Evolutionary conservation across 2,329 filamentous ascomycete genomes (phyloP).

Genomic region (Zasmidium angulare): DNA sequence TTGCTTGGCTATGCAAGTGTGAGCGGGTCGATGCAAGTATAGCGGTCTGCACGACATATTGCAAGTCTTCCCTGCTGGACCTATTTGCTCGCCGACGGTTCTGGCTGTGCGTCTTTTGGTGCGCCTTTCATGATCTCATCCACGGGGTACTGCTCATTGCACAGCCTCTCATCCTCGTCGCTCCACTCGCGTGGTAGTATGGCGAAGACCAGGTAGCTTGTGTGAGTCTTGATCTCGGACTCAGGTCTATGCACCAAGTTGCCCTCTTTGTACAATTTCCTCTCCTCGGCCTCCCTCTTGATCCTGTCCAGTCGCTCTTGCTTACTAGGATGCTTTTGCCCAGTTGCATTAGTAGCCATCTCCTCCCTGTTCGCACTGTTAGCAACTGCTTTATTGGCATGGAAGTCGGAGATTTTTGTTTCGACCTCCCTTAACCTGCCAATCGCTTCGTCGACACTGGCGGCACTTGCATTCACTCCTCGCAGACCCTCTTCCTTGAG

Average conservation of each 20-base stretch:
- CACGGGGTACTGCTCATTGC: conserved; percentile 20
- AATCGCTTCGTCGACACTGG: conserved; percentile 77
- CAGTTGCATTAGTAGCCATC: conserved; percentile 5
- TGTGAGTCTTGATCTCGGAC: conserved; percentile 89
- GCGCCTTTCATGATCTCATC: conserved; percentile 20
- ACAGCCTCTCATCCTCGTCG: conserved; percentile 70
- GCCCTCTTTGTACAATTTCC: conserved; percentile 71
- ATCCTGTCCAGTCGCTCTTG: conserved; percentile 32
- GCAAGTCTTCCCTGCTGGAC: background rate
- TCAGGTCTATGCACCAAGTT: conserved; percentile 78
- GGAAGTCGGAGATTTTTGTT: conserved; percentile 64
- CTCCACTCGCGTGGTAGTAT: conserved; percentile 84
- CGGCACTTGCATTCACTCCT: conserved; percentile 68
- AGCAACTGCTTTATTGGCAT: conserved; percentile 38
- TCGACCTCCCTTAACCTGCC: conserved; percentile 72
- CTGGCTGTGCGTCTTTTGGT: background rate
- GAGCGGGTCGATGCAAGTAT: background rate
- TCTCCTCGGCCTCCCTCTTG: conserved; percentile 38
- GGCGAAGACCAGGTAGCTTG: conserved; percentile 94
- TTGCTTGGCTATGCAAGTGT: background rate
- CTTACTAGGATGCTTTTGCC: conserved; percentile 28
- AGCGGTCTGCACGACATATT: background rate
- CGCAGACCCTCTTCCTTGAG: conserved; percentile 65
- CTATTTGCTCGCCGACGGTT: background rate
- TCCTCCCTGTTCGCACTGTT: conserved; percentile 33